Evolutionary conservation across 2,329 filamentous ascomycete species (phyloP), one percentile per base, ranked within the genome.

Genomic region (Metarhizium album): DNA sequence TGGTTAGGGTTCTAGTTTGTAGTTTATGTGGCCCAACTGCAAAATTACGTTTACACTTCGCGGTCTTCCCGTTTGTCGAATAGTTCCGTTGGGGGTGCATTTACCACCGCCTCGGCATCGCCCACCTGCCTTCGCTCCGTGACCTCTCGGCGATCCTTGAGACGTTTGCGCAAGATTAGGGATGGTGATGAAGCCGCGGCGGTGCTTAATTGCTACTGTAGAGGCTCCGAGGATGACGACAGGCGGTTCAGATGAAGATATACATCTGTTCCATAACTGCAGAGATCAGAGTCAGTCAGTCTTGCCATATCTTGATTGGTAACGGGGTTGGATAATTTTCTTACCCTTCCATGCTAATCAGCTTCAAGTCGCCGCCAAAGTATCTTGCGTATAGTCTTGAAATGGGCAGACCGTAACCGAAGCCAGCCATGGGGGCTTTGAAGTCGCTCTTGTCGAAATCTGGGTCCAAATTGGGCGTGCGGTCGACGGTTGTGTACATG

Each of bases 341-440:
- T 76, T 74, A 95, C 88, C 93, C 93, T 75, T 98, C 93, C 93
- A 98, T 98, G 67, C 90, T 96, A 63, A 98, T 98, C 67, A 98
- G 71, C 70, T 97, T 97, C 61, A 98, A 68, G 67, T 98, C 93
- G 52, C 93, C 93, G 53, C 93, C 93, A 71, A 98, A 98, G 72
- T 98, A 98, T 58, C 93, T 78, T 50, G 93, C 93, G 63, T 98
- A 98, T 48, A 98, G 74, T 57, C 93, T 78, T 59, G 88, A 95
- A 55, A 98, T 97, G 0, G 93, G 93, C 57, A 98, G 67, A 16
- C 93, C 93, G 63, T 98, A 98, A n/a, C 93, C 93, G 64, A 97
- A 98, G 2, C 93, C 93, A 55, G 93, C 93, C 93, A 98, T 97
- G 2, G 93, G 93, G 13, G 93, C 93, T 70, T 98, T 97, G 76